Evolutionary conservation across 805 yeast species (phyloP), one percentile per base, ranked within the genome.

Genomic region (Candida krabiensis): DNA sequence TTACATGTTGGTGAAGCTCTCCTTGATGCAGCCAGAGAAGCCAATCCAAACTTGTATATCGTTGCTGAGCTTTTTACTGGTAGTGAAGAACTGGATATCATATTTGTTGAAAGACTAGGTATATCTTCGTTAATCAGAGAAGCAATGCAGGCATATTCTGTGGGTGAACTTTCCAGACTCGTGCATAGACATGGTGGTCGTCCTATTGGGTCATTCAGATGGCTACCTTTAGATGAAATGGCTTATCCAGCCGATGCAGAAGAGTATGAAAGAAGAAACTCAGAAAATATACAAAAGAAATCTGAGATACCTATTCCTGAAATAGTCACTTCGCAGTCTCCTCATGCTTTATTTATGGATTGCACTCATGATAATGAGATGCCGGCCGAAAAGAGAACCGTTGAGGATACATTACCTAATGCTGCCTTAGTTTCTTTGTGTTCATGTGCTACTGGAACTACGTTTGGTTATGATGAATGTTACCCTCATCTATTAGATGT

Each of bases 61-160:
- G 96, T 89, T 30, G 98, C 98, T 1, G 99, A 91, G 59, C 70
- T 91, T 28, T 91, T 91, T 61, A 78, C 95, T 3, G 99, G 99
- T 9, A 86, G 95, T 12, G 96, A 90, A 58, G 85, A 79, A 14
- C 75, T 86, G 77, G 99, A 91, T 65, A 83, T 85, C 53, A 67
- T 91, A 15, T 91, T 86, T 58, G 96, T 91, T 11, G 96, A 91
- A 62, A 71, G 95, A 49, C 72, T 93, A 30, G 97, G 96, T 13
- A 83, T 93, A 39, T 84, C 88, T 27, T 83, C 96, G 4, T 70
- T 93, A 49, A 85, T 91, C 38, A 77, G 99, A 56, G 99, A 91
- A 58, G 98, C 98, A 1, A 91, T 93, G 96, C 97, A 89, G 65
- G 93, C 97, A 1, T 83, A 93, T 81, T 80, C 84, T 9, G 93